Percentiles rank a stretch among this genome's conserved stretches.
phyloP scores from a whole-genome alignment of 768 basidiomycete genomes.

The Pleurotus salmoneostramineus region DNA sequence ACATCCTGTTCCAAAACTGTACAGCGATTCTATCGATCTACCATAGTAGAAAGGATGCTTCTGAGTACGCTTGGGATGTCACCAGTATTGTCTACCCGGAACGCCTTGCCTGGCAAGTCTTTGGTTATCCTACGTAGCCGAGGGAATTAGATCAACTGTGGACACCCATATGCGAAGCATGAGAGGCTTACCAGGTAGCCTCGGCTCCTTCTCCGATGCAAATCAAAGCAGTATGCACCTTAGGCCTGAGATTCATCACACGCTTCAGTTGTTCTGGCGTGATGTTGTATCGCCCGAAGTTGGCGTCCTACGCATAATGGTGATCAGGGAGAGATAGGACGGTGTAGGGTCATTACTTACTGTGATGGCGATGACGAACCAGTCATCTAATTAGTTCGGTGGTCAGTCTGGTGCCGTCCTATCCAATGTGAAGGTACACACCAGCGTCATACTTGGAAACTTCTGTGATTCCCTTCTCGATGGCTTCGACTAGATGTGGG shows the following conservation, averaged over 20 bases:
- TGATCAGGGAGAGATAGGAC: not conserved
- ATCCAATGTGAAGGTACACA: slow-evolving; percentile 15
- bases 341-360: slow-evolving; percentile 18
- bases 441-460: slow-evolving; percentile 62
- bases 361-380: slow-evolving; percentile 69
- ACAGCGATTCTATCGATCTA: slow-evolving; percentile 42
- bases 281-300: slow-evolving; percentile 61
- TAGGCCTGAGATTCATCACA: slow-evolving; percentile 56
- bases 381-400: slow-evolving; percentile 43
- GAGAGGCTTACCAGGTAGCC: slow-evolving; percentile 44
- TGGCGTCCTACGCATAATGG: slow-evolving; percentile 44
- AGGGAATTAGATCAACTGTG: not conserved
- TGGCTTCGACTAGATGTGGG: slow-evolving; percentile 49
- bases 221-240: slow-evolving; percentile 63
- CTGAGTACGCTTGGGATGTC: slow-evolving; percentile 63
- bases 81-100: slow-evolving; percentile 54
- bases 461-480: slow-evolving; percentile 57
- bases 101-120: slow-evolving; percentile 56
- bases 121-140: slow-evolving; percentile 47
- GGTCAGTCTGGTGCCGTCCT: too few species aligned
- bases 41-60: slow-evolving; percentile 57
- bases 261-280: slow-evolving; percentile 53
- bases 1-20: too few species aligned
- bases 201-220: slow-evolving; percentile 72
- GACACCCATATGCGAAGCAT: not conserved